phyloP scores from a whole-genome alignment of 139 green algal species.

The Auxenochlorella pyrenoidosa region DNA sequence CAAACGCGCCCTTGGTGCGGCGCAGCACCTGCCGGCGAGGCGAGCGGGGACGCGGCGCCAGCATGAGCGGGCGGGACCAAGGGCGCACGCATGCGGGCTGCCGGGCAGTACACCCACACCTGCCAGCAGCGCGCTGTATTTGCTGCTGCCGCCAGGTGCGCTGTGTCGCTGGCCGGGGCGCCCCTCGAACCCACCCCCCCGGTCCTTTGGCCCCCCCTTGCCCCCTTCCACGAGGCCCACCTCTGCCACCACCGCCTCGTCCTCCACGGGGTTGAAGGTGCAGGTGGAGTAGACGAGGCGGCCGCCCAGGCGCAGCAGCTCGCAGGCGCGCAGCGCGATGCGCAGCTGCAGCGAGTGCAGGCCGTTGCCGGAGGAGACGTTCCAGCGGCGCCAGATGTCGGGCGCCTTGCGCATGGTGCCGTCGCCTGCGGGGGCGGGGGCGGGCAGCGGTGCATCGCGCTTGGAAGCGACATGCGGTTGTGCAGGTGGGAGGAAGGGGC shows the following conservation, averaged over 20 bases:
- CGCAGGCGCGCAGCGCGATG: slow-evolving; percentile 85
- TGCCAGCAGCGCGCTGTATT: not conserved
- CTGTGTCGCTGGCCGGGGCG: no score
- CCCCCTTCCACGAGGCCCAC: slow-evolving; percentile 37
- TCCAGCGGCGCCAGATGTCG: slow-evolving; percentile 97
- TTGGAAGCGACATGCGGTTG: not conserved
- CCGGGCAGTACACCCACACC: no score
- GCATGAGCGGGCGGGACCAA: not conserved
- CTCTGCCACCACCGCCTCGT: slow-evolving; percentile 98
- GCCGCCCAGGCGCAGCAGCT: slow-evolving; percentile 91
- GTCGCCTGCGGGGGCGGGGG: slow-evolving; percentile 72
- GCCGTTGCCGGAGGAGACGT: slow-evolving; percentile 79
- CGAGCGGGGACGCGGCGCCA: not conserved
- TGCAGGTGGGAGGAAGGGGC: not conserved
- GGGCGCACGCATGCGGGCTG: no score
- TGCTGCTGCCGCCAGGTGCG: not conserved
- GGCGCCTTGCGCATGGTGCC: slow-evolving; percentile 97
- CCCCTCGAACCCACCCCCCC: not conserved
- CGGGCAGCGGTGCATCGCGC: not conserved
- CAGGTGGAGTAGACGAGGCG: slow-evolving; percentile 98
- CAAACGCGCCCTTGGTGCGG: slow-evolving; percentile 65
- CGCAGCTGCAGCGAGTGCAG: slow-evolving; percentile 92
- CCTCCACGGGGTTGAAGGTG: slow-evolving; percentile 98
- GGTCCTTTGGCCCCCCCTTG: not conserved
- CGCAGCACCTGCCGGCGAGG: slow-evolving; percentile 54